Evolutionary conservation across 345 rosid genomes (phyloP).

Genomic region (Brassica cretica): DNA sequence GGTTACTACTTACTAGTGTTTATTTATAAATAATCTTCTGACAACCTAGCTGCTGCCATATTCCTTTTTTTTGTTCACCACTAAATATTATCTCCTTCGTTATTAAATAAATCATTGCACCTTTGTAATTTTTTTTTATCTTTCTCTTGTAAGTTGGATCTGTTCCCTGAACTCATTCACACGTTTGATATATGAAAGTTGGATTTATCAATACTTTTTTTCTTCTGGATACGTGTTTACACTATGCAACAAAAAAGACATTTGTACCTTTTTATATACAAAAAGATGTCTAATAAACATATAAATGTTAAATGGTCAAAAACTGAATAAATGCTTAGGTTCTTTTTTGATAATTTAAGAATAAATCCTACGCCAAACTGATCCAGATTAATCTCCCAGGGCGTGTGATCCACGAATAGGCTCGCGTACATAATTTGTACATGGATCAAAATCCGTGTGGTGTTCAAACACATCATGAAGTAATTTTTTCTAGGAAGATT

Average conservation of each 20-base stretch:
- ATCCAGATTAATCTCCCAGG: no score
- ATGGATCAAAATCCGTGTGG: no score
- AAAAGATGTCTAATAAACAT: neutral
- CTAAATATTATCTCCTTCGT: constrained; percentile 1
- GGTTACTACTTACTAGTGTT: constrained; percentile 8
- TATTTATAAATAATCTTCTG: neutral
- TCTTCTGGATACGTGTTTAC: neutral
- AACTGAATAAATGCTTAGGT: neutral
- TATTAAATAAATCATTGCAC: neutral
- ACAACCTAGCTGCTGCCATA: constrained; percentile 24
- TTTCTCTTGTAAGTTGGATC: neutral
- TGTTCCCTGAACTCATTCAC: constrained; percentile 4
- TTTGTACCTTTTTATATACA: constrained; percentile 1
- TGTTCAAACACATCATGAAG: no score
- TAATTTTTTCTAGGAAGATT: no score
- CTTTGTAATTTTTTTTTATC: constrained; percentile 10
- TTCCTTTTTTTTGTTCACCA: neutral
- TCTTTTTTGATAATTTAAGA: neutral
- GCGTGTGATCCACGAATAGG: no score
- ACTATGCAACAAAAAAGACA: neutral
- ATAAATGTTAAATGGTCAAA: neutral
- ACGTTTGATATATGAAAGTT: constrained; percentile 7
- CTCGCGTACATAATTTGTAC: no score
- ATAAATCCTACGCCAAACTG: no score
- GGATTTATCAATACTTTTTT: constrained; percentile 10